Base-by-base conservation (phyloP, 768 basidiomycete genomes). In the Amanita subjunquillea region DNA sequence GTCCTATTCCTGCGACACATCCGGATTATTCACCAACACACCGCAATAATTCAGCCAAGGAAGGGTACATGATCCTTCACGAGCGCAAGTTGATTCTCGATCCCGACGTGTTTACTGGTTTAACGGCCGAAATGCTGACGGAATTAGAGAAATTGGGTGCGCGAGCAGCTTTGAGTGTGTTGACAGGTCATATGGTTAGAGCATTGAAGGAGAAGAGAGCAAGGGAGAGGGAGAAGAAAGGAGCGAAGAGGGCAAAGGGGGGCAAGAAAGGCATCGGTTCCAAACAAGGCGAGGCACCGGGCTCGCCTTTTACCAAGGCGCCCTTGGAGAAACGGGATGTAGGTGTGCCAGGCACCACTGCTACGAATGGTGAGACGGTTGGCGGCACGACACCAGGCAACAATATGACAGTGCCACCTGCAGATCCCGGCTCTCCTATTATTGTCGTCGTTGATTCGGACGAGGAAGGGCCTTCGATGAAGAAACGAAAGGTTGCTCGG, bases 181-280 rank as follows among this genome's bases (percentile, higher is more conserved):
- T 95, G 52, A 91, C 91, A 56, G 82, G 78, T 2, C 87, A 92
- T 60, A 89, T 94, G 64, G 87, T 91, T 40, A 78, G 85, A 50
- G 87, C 83, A 55, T 68, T 92, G 62, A 94, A 93, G 67, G 87
- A 91, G 64, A 78, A 72, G 57, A 63, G 75, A 58, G 74, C 76
- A 48, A 74, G 74, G 59, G 70, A 67, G 51, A 63, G 71, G 61
- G 66, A 67, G 54, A 69, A 71, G 58, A 75, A 72, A 23, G 60
- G 65, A 54, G 56, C 45, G 20, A 60, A 65, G 53, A 57, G 66
- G 27, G 62, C 74, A 62, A 72, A 69, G 53, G 62, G 62, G 22
- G 62, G 67, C 23, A 69, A 65, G 57, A 67, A 64, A 54, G 58
- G 50, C 29, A 56, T 12, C 15, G 39, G 20, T 45, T 22, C 12